Evolutionary conservation across 139 green algal species (phyloP), one percentile per base, ranked within the genome.

Genomic region (Mychonastes homosphaera): DNA sequence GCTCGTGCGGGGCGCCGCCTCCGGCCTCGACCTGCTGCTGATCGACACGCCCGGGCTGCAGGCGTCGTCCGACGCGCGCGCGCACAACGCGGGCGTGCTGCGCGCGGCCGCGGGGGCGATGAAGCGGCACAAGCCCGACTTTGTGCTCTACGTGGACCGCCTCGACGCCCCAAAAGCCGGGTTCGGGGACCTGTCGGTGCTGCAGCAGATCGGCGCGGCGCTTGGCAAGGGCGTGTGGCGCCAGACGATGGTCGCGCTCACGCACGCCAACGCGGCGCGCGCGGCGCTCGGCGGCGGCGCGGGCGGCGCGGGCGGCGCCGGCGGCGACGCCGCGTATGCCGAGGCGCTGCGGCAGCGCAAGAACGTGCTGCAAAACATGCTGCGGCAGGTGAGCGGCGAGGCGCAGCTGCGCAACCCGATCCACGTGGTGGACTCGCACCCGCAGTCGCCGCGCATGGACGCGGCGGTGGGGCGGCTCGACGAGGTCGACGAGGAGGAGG

Each of bases 1-100:
- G 0, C 56, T 76, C 16, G 16, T 65, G 29, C 66, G 65, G 45
- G 74, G 74, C 26, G 19, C 18, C 7, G 45, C 71, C 32, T 58
- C 61, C 54, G 74, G 74, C 63, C 58, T 74, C 32, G 34, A 67
- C 44, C 48, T 65, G 48, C 19, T 9, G 44, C n/a, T 9, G 19
- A 82, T 82, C 43, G 75, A 82, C 62, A 79, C 75, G 6, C 75
- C 75, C 16, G 75, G 75, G 3, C 68, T 82, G 47, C 62, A 72
- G 7, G 70, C 75, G 30, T 54, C 59, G 33, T 47, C 40, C 9
- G 40, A 56, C 26, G 45, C 27, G 7, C 49, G 58, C n/a, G 51
- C 55, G 1, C 58, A 64, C 35, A 82, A 82, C 67, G 56, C 63
- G 13, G 55, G 43, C 26, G 52, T 72, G 6, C 64, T 82, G 50